These are phyloP conservation scores for Cercospora zeae-maydis DNA, from an alignment of 2,329 filamentous ascomycete species.

Conservation along the genomic window DNA sequence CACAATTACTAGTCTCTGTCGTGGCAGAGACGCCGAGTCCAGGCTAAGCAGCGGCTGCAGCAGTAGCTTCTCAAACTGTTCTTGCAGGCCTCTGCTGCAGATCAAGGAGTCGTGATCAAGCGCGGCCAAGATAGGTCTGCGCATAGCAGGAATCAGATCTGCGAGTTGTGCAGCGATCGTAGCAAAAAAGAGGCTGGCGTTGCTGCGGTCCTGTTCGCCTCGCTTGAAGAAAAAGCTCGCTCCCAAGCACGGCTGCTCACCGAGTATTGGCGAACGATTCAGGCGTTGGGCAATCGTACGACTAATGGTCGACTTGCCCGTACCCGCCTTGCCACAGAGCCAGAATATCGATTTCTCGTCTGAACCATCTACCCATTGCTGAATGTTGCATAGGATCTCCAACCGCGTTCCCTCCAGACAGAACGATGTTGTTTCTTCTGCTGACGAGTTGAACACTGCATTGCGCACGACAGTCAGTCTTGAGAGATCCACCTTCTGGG, in stretches of 20 bases:
- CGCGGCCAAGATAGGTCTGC: neutral
- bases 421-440: neutral
- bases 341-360: neutral
- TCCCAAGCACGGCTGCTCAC: neutral
- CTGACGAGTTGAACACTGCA: neutral
- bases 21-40: neutral
- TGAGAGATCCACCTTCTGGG: slow-evolving; percentile 11
- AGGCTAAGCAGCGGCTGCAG: neutral
- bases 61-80: neutral
- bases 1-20: neutral
- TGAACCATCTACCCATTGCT: neutral
- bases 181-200: neutral
- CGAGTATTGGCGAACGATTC: neutral
- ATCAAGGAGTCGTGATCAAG: neutral
- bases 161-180: neutral
- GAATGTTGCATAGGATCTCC: neutral
- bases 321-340: neutral
- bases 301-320: neutral
- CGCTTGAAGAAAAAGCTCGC: neutral
- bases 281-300: neutral
- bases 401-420: neutral
- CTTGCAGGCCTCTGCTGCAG: neutral
- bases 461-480: neutral
- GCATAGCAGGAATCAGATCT: neutral
- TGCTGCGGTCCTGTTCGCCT: neutral